Conservation (phyloP, 257 asterid genomes). For the Linderniella brevidens region DNA sequence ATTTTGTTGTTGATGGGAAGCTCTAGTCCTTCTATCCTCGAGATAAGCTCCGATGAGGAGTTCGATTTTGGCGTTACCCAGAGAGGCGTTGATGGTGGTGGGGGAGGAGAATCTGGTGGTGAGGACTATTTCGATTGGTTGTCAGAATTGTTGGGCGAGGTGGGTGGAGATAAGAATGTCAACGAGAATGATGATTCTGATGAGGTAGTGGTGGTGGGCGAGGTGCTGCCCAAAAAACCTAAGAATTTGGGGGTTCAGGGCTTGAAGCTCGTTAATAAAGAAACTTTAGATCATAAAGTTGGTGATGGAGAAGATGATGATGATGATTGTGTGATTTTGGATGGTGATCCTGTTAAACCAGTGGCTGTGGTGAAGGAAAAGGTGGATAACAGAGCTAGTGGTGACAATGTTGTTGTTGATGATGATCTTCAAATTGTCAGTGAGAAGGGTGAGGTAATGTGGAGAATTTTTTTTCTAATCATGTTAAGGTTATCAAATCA, state of each 20-base stretch:
- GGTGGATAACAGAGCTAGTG: conserved; percentile 32
- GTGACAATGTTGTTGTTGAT: conserved; percentile 15
- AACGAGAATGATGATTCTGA: conserved; percentile 19
- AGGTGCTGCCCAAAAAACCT: conserved; percentile 16
- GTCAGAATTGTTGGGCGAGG: conserved; percentile 32
- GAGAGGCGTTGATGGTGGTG: conserved; percentile 8
- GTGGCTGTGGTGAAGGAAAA: conserved; percentile 7
- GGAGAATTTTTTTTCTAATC: not conserved
- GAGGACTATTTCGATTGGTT: conserved; percentile 42
- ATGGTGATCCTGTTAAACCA: conserved; percentile 49
- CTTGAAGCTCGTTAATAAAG: conserved; percentile 9
- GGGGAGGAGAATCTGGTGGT: conserved; percentile 11
- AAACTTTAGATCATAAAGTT: not conserved
- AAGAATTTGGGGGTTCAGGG: conserved; percentile 13
- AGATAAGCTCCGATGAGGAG: conserved; percentile 77
- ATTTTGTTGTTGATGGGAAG: conserved; percentile 23
- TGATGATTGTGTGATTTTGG: conserved; percentile 72
- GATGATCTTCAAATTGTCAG: conserved; percentile 54
- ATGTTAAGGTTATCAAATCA: not conserved
- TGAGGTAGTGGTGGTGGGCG: conserved; percentile 38
- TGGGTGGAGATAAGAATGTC: conserved; percentile 15
- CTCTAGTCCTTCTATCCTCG: conserved; percentile 20
- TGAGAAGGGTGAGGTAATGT: conserved; percentile 79
- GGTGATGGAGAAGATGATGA: conserved; percentile 24
- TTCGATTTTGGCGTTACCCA: conserved; percentile 17